phyloP scores from a whole-genome alignment of 176 grass and related monocot species.

The Phoenix dactylifera region DNA sequence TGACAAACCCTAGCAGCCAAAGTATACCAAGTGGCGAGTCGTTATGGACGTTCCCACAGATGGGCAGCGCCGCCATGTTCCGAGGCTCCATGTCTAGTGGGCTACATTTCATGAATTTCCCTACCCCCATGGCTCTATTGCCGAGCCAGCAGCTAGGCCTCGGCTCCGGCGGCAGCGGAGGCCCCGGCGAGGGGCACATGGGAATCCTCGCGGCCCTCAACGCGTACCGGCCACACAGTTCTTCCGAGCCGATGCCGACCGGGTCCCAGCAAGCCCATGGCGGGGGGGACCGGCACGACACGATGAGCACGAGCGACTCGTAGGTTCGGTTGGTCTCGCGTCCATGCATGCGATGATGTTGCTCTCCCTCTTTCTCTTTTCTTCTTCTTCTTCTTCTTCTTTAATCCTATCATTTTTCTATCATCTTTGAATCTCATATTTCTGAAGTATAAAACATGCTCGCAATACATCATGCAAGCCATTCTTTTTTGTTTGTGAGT shows the following conservation, averaged over 20 bases:
- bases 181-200: conserved; percentile 25
- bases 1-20: conserved; percentile 19
- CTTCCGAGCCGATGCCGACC: conserved; percentile 29
- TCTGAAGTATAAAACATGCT: not conserved
- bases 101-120: conserved; percentile 55
- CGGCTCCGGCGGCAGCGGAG: not conserved
- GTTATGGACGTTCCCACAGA: conserved; percentile 16
- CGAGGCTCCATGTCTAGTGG: conserved; percentile 47
- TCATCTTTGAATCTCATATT: conserved; percentile 6
- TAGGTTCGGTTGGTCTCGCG: conserved; percentile 29
- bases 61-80: conserved; percentile 41
- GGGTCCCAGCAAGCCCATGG: conserved; percentile 34
- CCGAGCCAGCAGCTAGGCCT: conserved; percentile 40
- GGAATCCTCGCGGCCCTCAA: conserved; percentile 40
- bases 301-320: conserved; percentile 84
- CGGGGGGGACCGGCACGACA: conserved; percentile 61
- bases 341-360: conserved; percentile 18
- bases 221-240: conserved; percentile 44
- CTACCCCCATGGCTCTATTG: conserved; percentile 32
- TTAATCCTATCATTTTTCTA: conserved; percentile 47
- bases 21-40: not conserved
- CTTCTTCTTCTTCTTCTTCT: conserved; percentile 45
- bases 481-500: not conserved
- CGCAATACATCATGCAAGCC: conserved; percentile 1
- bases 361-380: conserved; percentile 44